A percentile compares a stretch with the other conserved stretches of the same genome.
These are phyloP conservation scores for Terana coerulea DNA, from an alignment of 768 basidiomycete species.

Conservation along the genomic window DNA sequence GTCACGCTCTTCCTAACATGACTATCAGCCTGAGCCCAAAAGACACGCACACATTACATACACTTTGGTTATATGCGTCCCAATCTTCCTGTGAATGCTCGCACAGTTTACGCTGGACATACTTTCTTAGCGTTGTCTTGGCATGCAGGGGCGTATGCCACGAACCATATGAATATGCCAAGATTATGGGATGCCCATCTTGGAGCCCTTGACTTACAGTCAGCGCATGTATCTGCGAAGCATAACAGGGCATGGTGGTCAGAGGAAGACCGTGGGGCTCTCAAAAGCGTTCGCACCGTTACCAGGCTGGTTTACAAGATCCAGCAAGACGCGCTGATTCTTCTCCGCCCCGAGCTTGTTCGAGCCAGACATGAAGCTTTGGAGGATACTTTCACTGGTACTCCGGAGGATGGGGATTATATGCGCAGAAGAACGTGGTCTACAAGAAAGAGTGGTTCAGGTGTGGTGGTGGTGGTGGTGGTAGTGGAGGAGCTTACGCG, in stretches of 20 bases:
- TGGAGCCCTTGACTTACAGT: constrained; percentile 84
- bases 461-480: too few species aligned
- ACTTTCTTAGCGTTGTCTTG: not conserved
- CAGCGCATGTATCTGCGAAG: constrained; percentile 76
- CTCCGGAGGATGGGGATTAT: too few species aligned
- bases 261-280: not conserved
- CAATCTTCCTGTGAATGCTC: constrained; percentile 90
- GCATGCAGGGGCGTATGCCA: constrained; percentile 1
- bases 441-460: too few species aligned
- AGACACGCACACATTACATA: constrained; percentile 35
- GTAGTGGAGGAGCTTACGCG: too few species aligned
- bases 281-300: constrained; percentile 53
- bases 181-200: constrained; percentile 89
- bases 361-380: constrained; percentile 22
- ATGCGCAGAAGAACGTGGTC: too few species aligned
- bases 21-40: not conserved
- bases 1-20: constrained; percentile 78
- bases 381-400: too few species aligned
- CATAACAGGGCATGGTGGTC: not conserved
- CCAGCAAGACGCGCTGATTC: constrained; percentile 62
- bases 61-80: constrained; percentile 94
- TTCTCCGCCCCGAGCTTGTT: constrained; percentile 63
- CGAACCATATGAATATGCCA: constrained; percentile 84
- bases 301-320: constrained; percentile 68
- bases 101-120: constrained; percentile 76